phyloP scores from a whole-genome alignment of 2,329 filamentous ascomycete genomes.

The Stagonosporopsis rhizophila region DNA sequence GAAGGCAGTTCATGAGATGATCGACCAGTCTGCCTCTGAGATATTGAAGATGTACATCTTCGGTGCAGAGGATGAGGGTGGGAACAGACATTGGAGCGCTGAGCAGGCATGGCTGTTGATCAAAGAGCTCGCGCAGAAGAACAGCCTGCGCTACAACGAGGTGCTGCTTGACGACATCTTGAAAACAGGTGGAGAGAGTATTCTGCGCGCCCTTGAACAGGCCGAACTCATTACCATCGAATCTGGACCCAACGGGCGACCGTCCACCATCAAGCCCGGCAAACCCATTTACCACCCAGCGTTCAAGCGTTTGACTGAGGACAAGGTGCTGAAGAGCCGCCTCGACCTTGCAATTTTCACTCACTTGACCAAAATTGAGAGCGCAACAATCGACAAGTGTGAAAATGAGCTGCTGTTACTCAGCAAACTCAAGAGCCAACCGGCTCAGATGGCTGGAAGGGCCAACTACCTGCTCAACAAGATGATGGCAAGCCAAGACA shows the following conservation, averaged over 20 bases:
- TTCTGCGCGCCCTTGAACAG: constrained; percentile 80
- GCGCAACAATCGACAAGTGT: constrained; percentile 75
- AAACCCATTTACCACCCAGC: constrained; percentile 87
- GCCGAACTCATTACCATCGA: constrained; percentile 84
- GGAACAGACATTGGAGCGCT: constrained; percentile 72
- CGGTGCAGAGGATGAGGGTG: constrained; percentile 58
- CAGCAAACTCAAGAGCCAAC: constrained; percentile 73
- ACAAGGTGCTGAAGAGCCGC: constrained; percentile 74
- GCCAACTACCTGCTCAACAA: constrained; percentile 77
- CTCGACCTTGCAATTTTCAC: constrained; percentile 72
- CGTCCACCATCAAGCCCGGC: constrained; percentile 77
- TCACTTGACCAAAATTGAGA: constrained; percentile 75
- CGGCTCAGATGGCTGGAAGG: constrained; percentile 70
- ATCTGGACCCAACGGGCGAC: constrained; percentile 74
- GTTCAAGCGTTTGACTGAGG: constrained; percentile 74
- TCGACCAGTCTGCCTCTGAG: constrained; percentile 86
- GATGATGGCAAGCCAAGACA: constrained; percentile 74
- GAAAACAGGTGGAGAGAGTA: constrained; percentile 72
- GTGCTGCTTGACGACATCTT: constrained; percentile 80
- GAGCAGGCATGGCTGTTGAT: constrained; percentile 93
- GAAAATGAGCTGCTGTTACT: constrained; percentile 79
- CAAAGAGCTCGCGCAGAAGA: constrained; percentile 74
- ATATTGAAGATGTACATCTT: constrained; percentile 93
- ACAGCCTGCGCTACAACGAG: constrained; percentile 82
- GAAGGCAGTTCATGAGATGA: constrained; percentile 84